Percentiles rank a stretch among this genome's conserved stretches.
These are phyloP conservation scores for Scutellaria barbata DNA, from an alignment of 257 asterid species.

Conservation along the genomic window DNA sequence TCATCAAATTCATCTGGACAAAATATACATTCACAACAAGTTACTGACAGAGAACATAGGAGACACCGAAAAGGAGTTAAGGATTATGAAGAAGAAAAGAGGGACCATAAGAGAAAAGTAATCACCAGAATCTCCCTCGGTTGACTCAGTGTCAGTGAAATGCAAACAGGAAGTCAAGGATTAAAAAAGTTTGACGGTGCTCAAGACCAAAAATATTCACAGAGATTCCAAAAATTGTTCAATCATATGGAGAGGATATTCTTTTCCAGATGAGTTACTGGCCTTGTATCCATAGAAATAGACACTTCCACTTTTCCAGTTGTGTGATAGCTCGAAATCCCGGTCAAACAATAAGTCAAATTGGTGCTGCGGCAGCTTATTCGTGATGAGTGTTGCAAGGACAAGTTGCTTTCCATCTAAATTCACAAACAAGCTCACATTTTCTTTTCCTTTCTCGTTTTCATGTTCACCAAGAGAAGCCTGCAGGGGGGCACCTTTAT, in stretches of 20 bases:
- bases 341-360: slow-evolving; percentile 66
- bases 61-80: not conserved
- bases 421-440: slow-evolving; percentile 53
- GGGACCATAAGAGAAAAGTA: slow-evolving; percentile 1
- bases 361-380: slow-evolving; percentile 78
- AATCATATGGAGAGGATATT: slow-evolving; percentile 59
- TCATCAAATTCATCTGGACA: slow-evolving; percentile 53
- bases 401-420: slow-evolving; percentile 71
- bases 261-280: slow-evolving; percentile 50
- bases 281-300: slow-evolving; percentile 75
- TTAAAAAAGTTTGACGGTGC: slow-evolving; percentile 1
- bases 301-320: slow-evolving; percentile 78
- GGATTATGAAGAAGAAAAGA: not conserved
- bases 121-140: slow-evolving; percentile 51
- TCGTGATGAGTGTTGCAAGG: slow-evolving; percentile 71
- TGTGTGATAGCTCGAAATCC: slow-evolving; percentile 71
- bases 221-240: not conserved
- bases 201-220: slow-evolving; percentile 1
- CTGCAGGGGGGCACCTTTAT: slow-evolving; percentile 36
- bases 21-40: slow-evolving; percentile 1
- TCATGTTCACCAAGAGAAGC: slow-evolving; percentile 72
- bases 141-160: slow-evolving; percentile 41
- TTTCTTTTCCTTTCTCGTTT: slow-evolving; percentile 56
- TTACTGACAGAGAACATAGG: not conserved
- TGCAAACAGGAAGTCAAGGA: slow-evolving; percentile 53